phyloP scores from a whole-genome alignment of 2,329 filamentous ascomycete species.

The Epichloe typhina region DNA sequence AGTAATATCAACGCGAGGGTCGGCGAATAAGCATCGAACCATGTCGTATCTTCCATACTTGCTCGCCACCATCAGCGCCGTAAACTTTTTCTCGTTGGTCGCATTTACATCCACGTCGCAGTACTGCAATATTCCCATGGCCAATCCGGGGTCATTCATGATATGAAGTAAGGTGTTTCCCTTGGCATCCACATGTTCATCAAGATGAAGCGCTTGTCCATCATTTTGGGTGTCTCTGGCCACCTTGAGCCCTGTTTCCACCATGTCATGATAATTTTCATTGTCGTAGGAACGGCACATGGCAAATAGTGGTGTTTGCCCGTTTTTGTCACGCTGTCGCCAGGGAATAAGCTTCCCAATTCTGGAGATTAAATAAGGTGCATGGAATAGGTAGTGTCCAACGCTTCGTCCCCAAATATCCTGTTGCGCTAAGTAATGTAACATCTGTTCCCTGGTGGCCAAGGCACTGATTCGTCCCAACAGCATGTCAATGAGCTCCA shows the following conservation, averaged over 20 bases:
- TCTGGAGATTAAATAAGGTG: conserved; percentile 62
- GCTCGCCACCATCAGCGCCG: conserved; percentile 92
- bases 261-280: conserved; percentile 74
- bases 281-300: conserved; percentile 94
- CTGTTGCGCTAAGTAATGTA: conserved; percentile 58
- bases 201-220: conserved; percentile 67
- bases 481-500: conserved; percentile 60
- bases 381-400: conserved; percentile 93
- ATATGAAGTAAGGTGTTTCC: conserved; percentile 95
- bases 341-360: conserved; percentile 74
- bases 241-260: conserved; percentile 63
- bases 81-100: conserved; percentile 88
- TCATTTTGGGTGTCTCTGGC: conserved; percentile 67
- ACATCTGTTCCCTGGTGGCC: conserved; percentile 41
- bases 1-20: conserved; percentile 73
- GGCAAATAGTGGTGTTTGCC: conserved; percentile 94
- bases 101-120: conserved; percentile 96
- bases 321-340: conserved; percentile 87
- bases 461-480: conserved; percentile 55
- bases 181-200: conserved; percentile 84
- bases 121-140: conserved; percentile 59
- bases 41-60: conserved; percentile 95
- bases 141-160: conserved; percentile 71
- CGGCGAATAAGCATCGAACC: conserved; percentile 75
- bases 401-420: conserved; percentile 79